Percentiles rank a stretch among this genome's conserved stretches.
These are phyloP conservation scores for Atkinsonella texensis DNA, from an alignment of 2,329 filamentous ascomycete genomes.

Conservation along the genomic window DNA sequence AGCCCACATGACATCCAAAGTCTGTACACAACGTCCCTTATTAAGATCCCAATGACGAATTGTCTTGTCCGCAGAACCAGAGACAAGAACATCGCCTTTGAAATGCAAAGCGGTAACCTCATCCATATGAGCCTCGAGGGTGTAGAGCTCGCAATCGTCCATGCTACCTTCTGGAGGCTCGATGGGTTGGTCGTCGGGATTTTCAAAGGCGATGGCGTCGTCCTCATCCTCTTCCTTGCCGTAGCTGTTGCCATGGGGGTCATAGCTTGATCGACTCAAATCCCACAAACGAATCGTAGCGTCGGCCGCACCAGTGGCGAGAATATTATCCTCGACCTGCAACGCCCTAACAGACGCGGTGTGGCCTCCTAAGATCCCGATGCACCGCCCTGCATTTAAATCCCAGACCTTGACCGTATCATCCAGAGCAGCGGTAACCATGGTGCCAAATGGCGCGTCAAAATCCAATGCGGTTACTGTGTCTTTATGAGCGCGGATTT, in stretches of 20 bases:
- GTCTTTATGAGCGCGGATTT: conserved; percentile 81
- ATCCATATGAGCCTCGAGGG: conserved; percentile 79
- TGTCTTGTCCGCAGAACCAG: conserved; percentile 94
- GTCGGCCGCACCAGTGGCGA: conserved; percentile 89
- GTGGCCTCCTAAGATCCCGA: conserved; percentile 85
- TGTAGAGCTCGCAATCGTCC: conserved; percentile 80
- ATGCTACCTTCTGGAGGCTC: conserved; percentile 68
- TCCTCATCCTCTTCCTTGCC: conserved; percentile 48
- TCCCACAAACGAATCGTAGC: conserved; percentile 94
- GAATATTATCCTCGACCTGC: conserved; percentile 90
- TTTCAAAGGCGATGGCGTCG: conserved; percentile 61
- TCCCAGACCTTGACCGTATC: conserved; percentile 96
- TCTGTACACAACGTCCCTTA: conserved; percentile 95
- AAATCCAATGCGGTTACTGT: conserved; percentile 86
- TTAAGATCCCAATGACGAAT: conserved; percentile 95
- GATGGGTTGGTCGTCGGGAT: conserved; percentile 53
- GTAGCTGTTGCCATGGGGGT: conserved; percentile 52
- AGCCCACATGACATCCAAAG: conserved; percentile 94
- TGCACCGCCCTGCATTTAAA: conserved; percentile 82
- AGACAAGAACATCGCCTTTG: conserved; percentile 77
- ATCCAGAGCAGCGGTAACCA: conserved; percentile 85
- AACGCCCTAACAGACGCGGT: conserved; percentile 85
- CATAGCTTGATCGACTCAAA: conserved; percentile 75
- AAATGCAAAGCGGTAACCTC: conserved; percentile 94
- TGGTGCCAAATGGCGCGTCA: conserved; percentile 89